Conservation (phyloP, 176 grass and related monocot species). For the Dendrocalamus sinicus region DNA sequence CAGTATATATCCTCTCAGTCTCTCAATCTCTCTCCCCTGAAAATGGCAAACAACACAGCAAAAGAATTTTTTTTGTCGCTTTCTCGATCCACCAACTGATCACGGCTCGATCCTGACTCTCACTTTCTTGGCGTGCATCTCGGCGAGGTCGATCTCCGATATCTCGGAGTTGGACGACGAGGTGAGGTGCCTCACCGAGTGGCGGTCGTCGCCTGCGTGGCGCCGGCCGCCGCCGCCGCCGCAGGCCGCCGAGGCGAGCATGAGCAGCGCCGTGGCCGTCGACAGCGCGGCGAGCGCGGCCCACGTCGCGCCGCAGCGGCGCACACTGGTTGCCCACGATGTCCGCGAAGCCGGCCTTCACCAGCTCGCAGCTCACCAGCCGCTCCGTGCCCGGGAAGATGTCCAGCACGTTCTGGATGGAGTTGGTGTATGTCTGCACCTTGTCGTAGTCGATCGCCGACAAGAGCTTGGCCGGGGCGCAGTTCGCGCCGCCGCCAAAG, state of each 20-base stretch:
- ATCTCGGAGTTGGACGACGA: constrained; percentile 57
- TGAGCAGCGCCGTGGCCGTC: constrained; percentile 47
- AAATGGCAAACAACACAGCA: constrained; percentile 25
- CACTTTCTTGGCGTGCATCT: constrained; percentile 55
- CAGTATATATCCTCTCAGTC: constrained; percentile 8
- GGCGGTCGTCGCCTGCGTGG: constrained; percentile 35
- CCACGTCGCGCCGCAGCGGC: constrained; percentile 64
- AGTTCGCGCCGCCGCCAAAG: constrained; percentile 48
- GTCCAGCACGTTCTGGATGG: constrained; percentile 85
- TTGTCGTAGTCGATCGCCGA: constrained; percentile 77
- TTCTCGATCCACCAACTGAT: background rate
- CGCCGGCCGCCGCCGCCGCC: background rate
- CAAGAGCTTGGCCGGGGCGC: constrained; percentile 54
- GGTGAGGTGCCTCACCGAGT: constrained; percentile 59
- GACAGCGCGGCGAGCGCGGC: constrained; percentile 54
- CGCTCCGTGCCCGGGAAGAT: constrained; percentile 86
- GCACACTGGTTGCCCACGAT: constrained; percentile 70
- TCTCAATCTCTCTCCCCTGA: background rate
- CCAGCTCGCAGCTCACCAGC: constrained; percentile 70
- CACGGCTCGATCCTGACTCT: constrained; percentile 16
- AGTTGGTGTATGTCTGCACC: constrained; percentile 80
- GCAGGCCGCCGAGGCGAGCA: background rate
- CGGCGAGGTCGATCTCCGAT: constrained; percentile 49
- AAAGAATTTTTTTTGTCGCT: constrained; percentile 7
- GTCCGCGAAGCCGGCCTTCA: constrained; percentile 75